A percentile compares a stretch with the other conserved stretches of the same genome.
Evolutionary conservation across 305 asterid genomes (phyloP).

Genomic region (Rubia tinctorum): DNA sequence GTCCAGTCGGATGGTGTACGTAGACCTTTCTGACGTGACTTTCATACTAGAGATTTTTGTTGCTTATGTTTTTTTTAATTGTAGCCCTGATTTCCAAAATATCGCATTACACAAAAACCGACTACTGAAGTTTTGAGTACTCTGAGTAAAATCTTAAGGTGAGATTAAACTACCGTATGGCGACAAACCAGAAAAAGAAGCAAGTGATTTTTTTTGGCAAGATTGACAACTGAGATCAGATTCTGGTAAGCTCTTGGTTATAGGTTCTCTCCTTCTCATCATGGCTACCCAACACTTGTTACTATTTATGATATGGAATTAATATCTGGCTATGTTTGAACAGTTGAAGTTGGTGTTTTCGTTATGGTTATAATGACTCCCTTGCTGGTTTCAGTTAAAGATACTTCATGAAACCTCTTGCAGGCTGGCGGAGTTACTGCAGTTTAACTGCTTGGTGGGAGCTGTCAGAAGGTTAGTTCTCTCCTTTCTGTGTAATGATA

Average conservation of each 20-base stretch:
- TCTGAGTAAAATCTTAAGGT: neutral
- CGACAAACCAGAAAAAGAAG: no score
- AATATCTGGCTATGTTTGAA: neutral
- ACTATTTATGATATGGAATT: neutral
- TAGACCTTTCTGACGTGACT: slow-evolving; percentile 8
- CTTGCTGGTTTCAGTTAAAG: neutral
- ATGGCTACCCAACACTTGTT: neutral
- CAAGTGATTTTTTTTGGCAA: no score
- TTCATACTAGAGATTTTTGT: slow-evolving; percentile 1
- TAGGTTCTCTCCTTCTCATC: neutral
- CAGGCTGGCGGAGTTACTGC: neutral
- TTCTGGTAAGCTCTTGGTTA: neutral
- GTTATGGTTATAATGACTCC: no score
- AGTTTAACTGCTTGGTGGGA: neutral
- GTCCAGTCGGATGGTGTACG: neutral
- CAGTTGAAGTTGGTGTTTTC: neutral
- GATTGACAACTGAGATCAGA: neutral
- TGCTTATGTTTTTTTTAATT: neutral
- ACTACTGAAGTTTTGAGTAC: neutral
- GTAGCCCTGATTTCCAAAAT: neutral
- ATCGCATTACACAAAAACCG: no score
- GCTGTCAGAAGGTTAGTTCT: neutral
- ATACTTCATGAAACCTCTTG: neutral
- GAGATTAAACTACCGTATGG: neutral
- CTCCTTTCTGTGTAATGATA: no score